Conservation (phyloP, 768 basidiomycete genomes). For the Boletales sp. region DNA sequence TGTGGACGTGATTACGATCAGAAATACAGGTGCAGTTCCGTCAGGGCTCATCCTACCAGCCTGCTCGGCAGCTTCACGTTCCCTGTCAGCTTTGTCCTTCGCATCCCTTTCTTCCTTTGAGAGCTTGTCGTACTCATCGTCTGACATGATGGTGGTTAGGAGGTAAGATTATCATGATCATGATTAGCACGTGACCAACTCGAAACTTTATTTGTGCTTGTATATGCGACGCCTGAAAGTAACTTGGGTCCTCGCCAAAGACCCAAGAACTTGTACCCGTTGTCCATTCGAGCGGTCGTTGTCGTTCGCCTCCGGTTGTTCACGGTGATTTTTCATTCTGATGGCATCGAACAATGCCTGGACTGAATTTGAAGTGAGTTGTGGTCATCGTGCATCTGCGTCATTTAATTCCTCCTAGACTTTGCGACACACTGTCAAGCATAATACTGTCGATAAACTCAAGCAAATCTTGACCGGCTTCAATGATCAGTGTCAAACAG, state of each 20-base stretch:
- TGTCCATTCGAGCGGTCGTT: conserved; percentile 11
- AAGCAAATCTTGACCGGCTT: conserved; percentile 77
- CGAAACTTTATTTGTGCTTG: conserved; percentile 30
- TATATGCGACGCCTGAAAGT: conserved; percentile 27
- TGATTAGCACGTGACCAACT: conserved; percentile 26
- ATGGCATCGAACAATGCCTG: conserved; percentile 67
- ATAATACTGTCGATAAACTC: conserved; percentile 81
- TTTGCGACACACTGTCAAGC: conserved; percentile 65
- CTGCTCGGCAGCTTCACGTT: conserved; percentile 76
- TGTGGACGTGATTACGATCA: conserved; percentile 4
- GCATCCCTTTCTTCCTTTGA: conserved; percentile 70
- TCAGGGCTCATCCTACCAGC: conserved; percentile 54
- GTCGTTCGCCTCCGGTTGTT: conserved; percentile 8
- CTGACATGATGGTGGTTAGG: conserved; percentile 30
- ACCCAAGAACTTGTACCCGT: background rate
- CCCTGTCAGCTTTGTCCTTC: conserved; percentile 64
- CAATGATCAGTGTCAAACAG: conserved; percentile 72
- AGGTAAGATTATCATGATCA: conserved; percentile 14
- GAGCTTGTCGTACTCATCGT: conserved; percentile 71
- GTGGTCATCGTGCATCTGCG: conserved; percentile 4
- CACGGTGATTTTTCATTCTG: conserved; percentile 13
- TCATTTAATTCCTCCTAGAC: conserved; percentile 41
- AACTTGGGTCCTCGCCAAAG: conserved; percentile 10
- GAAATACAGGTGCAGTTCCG: conserved; percentile 14
- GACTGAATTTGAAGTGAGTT: conserved; percentile 70